Evolutionary conservation across 495 filamentous ascomycete genomes (phyloP), one percentile per base, ranked within the genome.

Genomic region (Massariosphaeria phaeospora): DNA sequence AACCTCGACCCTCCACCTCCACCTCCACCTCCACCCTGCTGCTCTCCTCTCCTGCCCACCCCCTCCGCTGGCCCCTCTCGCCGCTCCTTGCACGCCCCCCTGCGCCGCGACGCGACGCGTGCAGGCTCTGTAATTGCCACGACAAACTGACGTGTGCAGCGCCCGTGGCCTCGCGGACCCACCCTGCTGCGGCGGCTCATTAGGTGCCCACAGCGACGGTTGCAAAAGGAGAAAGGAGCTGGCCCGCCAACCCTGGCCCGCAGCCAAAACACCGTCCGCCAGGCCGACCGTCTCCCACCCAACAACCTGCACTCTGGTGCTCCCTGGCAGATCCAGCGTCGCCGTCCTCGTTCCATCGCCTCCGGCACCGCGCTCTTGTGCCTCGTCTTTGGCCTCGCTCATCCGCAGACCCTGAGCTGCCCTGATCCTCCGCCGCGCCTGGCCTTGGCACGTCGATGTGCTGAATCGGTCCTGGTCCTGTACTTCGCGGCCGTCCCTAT

Each of bases 201-300:
- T 39, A 12, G 20, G n/a, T 48, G 35, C 45, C 27, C 45, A 17
- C 29, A n/a, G 21, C 41, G 11, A 10, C 48, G 30, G 48, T 27
- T 24, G 21, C 51, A 35, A 55, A 55, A 55, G 52, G 52, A 55
- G 52, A 55, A 55, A 55, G 52, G 52, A 55, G 52, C 52, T 55
- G 20, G 43, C 36, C 34, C 18, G 35, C 31, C 31, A 47, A 55
- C 52, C 52, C 41, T 48, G 36, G n/a, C 15, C 50, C 20, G 50
- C 33, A 34, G 10, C 36, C 51, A 33, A n/a, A 15, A 36, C 23
- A 15, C 18, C 26, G 23, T 15, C 23, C 50, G 10, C 24, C 27
- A 13, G 10, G 11, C n/a, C 26, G n/a, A n/a, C n/a, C n/a, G n/a
- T n/a, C n/a, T n/a, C n/a, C n/a, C n/a, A n/a, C n/a, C n/a, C n/a